These are phyloP conservation scores for Dendrothele bispora DNA, from an alignment of 768 basidiomycete species.

Conservation along the genomic window DNA sequence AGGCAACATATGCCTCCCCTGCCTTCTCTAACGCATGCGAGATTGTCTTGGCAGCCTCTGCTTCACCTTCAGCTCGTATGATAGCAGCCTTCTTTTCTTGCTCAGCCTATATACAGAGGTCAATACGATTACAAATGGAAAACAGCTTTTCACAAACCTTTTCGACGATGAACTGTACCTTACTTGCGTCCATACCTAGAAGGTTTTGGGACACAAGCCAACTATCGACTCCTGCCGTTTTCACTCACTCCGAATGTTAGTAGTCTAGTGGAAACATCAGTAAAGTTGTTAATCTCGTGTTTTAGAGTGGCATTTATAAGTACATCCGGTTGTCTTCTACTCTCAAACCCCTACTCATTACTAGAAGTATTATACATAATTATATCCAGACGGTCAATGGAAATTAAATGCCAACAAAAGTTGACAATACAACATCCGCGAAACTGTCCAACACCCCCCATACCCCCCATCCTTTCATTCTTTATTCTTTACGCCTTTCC, in stretches of 20 bases:
- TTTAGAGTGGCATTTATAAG: too few species aligned
- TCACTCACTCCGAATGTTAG: constrained; percentile 65
- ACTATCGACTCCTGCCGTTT: not conserved
- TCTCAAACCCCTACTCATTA: too few species aligned
- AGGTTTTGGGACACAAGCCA: not conserved
- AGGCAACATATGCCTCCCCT: constrained; percentile 92
- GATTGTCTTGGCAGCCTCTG: constrained; percentile 94
- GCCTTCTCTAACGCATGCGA: constrained; percentile 89
- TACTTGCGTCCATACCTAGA: constrained; percentile 77
- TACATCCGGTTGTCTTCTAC: too few species aligned
- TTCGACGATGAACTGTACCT: constrained; percentile 99
- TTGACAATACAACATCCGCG: too few species aligned
- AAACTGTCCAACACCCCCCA: too few species aligned
- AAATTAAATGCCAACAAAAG: too few species aligned
- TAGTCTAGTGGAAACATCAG: constrained; percentile 97
- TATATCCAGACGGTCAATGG: too few species aligned
- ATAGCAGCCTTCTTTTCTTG: constrained; percentile 99
- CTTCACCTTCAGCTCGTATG: constrained; percentile 97
- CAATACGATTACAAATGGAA: too few species aligned
- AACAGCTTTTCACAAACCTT: constrained; percentile 67
- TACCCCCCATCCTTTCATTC: too few species aligned
- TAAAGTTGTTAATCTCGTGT: too few species aligned
- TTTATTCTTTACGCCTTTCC: too few species aligned
- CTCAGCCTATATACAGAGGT: constrained; percentile 66
- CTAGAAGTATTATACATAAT: too few species aligned